A percentile compares a stretch with the other conserved stretches of the same genome.
Conservation (phyloP, 768 basidiomycete genomes). For the Podaxis rugospora region DNA sequence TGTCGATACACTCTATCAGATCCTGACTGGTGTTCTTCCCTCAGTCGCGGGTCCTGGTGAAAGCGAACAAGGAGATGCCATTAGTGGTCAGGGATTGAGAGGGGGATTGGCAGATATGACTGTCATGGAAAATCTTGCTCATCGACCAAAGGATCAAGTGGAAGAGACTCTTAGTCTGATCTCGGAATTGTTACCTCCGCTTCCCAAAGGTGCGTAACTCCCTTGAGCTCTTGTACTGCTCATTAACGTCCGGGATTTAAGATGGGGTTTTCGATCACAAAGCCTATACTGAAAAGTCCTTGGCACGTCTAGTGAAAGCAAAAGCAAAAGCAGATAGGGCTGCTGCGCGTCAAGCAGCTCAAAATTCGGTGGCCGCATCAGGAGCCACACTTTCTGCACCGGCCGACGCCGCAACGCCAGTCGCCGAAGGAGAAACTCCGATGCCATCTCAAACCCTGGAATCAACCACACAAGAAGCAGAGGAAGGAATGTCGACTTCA, state of each 20-base stretch:
- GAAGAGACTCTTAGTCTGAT: slow-evolving; percentile 90
- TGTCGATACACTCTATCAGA: slow-evolving; percentile 90
- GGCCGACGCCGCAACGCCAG: slow-evolving; percentile 22
- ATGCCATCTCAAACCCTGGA: slow-evolving; percentile 21
- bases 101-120: slow-evolving; percentile 94
- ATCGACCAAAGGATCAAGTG: slow-evolving; percentile 94
- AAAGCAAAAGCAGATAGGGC: slow-evolving; percentile 81
- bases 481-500: slow-evolving; percentile 26
- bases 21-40: slow-evolving; percentile 90
- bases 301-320: slow-evolving; percentile 71
- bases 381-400: slow-evolving; percentile 19
- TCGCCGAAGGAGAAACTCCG: slow-evolving; percentile 24
- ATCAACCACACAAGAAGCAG: slow-evolving; percentile 33
- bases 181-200: slow-evolving; percentile 88
- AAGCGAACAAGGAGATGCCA: slow-evolving; percentile 54
- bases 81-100: slow-evolving; percentile 72
- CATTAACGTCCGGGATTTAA: slow-evolving; percentile 23
- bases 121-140: slow-evolving; percentile 95
- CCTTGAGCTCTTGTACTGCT: not conserved
- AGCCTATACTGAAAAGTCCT: slow-evolving; percentile 81
- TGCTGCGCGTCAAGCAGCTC: slow-evolving; percentile 56
- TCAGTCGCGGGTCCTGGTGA: slow-evolving; percentile 48
- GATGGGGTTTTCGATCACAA: slow-evolving; percentile 97
- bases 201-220: slow-evolving; percentile 71
- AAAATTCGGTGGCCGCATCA: slow-evolving; percentile 21